Percentiles rank a stretch among this genome's conserved stretches.
These are phyloP conservation scores for Mycena olivaceomarginata DNA, from an alignment of 768 basidiomycete species.

Conservation along the genomic window DNA sequence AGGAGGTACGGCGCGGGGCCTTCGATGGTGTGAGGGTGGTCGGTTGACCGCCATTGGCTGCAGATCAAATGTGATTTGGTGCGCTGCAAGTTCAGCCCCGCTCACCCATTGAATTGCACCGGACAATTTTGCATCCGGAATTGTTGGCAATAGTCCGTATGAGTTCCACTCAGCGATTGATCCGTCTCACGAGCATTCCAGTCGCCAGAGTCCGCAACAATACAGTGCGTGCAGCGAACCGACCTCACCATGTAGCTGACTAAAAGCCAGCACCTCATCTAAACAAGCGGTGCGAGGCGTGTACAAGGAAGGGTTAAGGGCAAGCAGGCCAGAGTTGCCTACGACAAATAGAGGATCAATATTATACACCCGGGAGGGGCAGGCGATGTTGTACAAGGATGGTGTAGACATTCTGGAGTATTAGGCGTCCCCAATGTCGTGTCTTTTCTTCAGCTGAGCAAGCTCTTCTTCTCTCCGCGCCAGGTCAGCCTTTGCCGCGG, in stretches of 20 bases:
- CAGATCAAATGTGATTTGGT: conserved; percentile 79
- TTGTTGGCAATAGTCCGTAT: conserved; percentile 84
- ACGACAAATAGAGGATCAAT: conserved; percentile 38
- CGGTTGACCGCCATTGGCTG: conserved; percentile 16
- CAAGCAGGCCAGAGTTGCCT: conserved; percentile 10
- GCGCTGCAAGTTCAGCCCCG: conserved; percentile 79
- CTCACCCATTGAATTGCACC: conserved; percentile 69
- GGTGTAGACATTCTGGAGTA: conserved; percentile 39
- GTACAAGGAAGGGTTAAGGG: conserved; percentile 48
- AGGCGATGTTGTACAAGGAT: conserved; percentile 36
- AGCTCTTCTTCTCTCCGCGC: conserved; percentile 95
- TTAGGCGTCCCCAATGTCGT: conserved; percentile 88
- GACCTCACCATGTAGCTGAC: conserved; percentile 35
- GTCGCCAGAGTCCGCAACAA: conserved; percentile 80
- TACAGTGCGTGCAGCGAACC: conserved; percentile 64
- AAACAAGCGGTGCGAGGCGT: conserved; percentile 75
- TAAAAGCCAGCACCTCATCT: conserved; percentile 71
- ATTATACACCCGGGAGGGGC: conserved; percentile 41
- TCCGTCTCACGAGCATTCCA: conserved; percentile 52
- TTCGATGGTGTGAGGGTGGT: not conserved
- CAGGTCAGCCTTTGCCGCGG: conserved; percentile 94
- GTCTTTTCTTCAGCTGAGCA: conserved; percentile 89
- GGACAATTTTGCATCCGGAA: conserved; percentile 71
- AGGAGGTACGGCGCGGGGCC: conserved; percentile 30
- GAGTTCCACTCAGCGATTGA: not conserved